Base-by-base conservation (phyloP, 805 yeast species). In the Candida sphagnicola region DNA sequence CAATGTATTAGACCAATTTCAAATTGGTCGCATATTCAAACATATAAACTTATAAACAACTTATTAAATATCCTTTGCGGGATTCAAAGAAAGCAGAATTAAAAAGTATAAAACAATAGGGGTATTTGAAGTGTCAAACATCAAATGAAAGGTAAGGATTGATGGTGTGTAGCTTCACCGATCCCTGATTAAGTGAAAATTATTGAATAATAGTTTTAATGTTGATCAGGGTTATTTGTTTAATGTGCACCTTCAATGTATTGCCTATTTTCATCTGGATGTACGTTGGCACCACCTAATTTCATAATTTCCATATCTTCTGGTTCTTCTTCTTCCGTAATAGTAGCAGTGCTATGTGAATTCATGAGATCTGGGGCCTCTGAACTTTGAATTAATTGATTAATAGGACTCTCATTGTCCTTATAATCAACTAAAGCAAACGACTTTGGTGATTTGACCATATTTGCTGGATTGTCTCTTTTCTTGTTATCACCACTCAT, bases 391-490 rank as follows among this genome's bases (percentile, higher is more conserved):
- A 65, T 50, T 41, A 65, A 55, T 43, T 65, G 68, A 40, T 49
- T 52, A 18, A 65, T 51, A 8, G 70, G 71, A 41, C 69, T 62
- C 42, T 59, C 67, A 14, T 52, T 46, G 18, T 62, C 66, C 34
- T 59, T 59, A 46, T 54, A 57, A 42, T 64, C 51, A 5, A 70
- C 49, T 37, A 67, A 54, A 18, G 69, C 57, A 44, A 57, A 67
- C 0, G 67, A 64, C 46, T 67, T 67, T 16, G 74, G 74, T 8
- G 70, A 63, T 41, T 67, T 67, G 6, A 65, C 70, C 37, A 62
- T 47, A 48, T 4, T n/a, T 8, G 17, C 36, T 11, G 6, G n/a
- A 18, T 10, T 14, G 4, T 4, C 18, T 18, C 14, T 15, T 10
- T 47, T 32, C 6, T 49, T 40, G 29, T 40, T 44, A 10, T 36